Percentiles rank a stretch among this genome's conserved stretches.
phyloP scores from a whole-genome alignment of 441 rosid species.

The Eruca vesicaria region DNA sequence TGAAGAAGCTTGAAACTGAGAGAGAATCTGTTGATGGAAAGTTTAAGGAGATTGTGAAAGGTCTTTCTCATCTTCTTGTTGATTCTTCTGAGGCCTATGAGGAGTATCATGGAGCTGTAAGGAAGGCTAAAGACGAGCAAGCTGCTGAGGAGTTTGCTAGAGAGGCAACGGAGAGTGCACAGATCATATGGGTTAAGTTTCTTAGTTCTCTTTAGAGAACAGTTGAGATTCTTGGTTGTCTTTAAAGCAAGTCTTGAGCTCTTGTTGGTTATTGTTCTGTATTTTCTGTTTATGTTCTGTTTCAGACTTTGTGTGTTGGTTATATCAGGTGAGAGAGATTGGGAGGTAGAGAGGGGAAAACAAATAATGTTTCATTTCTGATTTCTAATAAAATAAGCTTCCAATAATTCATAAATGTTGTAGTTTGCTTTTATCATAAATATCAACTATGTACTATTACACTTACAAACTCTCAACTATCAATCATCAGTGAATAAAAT shows the following conservation, averaged over 20 bases:
- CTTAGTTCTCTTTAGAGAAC: conserved; percentile 31
- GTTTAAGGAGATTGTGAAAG: not conserved
- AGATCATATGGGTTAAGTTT: conserved; percentile 32
- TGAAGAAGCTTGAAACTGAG: conserved; percentile 14
- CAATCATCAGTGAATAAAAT: not conserved
- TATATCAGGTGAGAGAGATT: conserved; percentile 26
- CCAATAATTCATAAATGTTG: not conserved
- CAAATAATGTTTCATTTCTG: conserved; percentile 10
- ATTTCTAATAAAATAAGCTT: not conserved
- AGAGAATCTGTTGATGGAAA: conserved; percentile 16
- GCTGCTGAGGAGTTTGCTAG: conserved; percentile 30
- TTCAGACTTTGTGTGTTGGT: conserved; percentile 30
- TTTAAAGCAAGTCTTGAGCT: conserved; percentile 24
- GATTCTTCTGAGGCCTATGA: conserved; percentile 32
- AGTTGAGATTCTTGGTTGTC: conserved; percentile 16
- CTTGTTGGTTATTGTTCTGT: conserved; percentile 15
- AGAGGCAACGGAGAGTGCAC: conserved; percentile 29
- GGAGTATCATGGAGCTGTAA: conserved; percentile 28
- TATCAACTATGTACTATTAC: not conserved
- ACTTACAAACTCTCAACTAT: not conserved
- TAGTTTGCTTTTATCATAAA: too few relatives aligned
- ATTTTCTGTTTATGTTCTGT: conserved; percentile 20
- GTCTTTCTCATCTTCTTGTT: conserved; percentile 17
- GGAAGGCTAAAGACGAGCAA: conserved; percentile 28
- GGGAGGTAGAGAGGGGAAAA: conserved; percentile 5